Evolutionary conservation across 2,329 filamentous ascomycete genomes (phyloP).

Genomic region (Epichloe sibirici): DNA sequence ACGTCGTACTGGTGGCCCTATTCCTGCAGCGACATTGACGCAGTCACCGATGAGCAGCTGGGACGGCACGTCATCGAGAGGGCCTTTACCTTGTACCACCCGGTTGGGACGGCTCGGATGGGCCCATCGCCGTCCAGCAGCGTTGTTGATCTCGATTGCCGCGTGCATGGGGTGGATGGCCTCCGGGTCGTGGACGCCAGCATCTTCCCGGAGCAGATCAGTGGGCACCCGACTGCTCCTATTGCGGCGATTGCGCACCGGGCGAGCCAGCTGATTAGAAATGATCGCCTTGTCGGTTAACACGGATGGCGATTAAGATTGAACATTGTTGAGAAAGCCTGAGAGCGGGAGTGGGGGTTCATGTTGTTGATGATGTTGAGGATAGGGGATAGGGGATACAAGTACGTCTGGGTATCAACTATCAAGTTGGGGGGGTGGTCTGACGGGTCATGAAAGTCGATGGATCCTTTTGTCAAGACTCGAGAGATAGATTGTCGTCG

Average conservation of each 20-base stretch:
- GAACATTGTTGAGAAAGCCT: background rate
- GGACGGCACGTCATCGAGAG: constrained; percentile 7
- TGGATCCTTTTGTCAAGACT: too few species aligned
- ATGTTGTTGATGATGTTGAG: too few species aligned
- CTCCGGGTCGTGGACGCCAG: constrained; percentile 47
- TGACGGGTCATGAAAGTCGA: too few species aligned
- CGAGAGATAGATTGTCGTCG: too few species aligned
- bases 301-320: background rate
- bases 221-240: constrained; percentile 11
- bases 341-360: too few species aligned
- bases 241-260: constrained; percentile 12
- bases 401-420: too few species aligned
- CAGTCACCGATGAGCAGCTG: constrained; percentile 11
- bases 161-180: constrained; percentile 37
- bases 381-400: too few species aligned
- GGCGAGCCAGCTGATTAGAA: constrained; percentile 9
- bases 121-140: constrained; percentile 6
- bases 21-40: constrained; percentile 9
- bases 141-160: constrained; percentile 36
- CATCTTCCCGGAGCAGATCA: constrained; percentile 32
- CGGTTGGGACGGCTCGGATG: constrained; percentile 11
- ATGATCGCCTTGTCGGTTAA: background rate
- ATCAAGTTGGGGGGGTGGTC: too few species aligned
- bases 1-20: constrained; percentile 12
- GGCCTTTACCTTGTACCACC: constrained; percentile 11